A percentile compares a stretch with the other conserved stretches of the same genome.
Conservation (phyloP, 164 flowering plant genomes). For the Nelumbo lutea region DNA sequence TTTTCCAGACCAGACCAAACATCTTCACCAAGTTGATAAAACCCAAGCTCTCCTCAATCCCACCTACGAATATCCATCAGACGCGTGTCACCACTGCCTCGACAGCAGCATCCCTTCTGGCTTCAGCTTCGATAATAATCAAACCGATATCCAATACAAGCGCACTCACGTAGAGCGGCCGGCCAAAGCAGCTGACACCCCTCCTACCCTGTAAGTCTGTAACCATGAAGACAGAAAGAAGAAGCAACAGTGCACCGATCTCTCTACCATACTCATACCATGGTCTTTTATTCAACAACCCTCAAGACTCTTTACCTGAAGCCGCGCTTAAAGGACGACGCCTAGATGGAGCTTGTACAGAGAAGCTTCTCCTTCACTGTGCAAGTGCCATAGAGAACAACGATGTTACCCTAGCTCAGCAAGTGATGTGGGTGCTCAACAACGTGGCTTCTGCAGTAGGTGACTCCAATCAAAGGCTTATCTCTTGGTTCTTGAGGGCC, state of each 20-base stretch:
- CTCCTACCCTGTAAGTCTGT: background rate
- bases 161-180: slow-evolving; percentile 30
- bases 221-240: slow-evolving; percentile 52
- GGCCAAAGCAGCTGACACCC: slow-evolving; percentile 14
- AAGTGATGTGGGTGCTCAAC: slow-evolving; percentile 93
- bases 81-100: slow-evolving; percentile 24
- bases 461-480: slow-evolving; percentile 76
- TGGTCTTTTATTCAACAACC: slow-evolving; percentile 30
- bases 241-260: slow-evolving; percentile 31
- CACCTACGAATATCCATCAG: slow-evolving; percentile 20
- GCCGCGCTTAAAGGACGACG: slow-evolving; percentile 59
- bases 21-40: slow-evolving; percentile 24
- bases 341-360: slow-evolving; percentile 73
- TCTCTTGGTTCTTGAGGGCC: slow-evolving; percentile 68
- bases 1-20: background rate
- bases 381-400: slow-evolving; percentile 69
- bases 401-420: slow-evolving; percentile 78
- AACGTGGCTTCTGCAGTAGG: slow-evolving; percentile 66
- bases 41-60: slow-evolving; percentile 34
- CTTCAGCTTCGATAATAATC: background rate
- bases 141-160: background rate
- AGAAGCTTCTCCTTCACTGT: slow-evolving; percentile 79
- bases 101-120: background rate
- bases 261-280: slow-evolving; percentile 32
- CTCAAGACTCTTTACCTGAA: slow-evolving; percentile 31